Base-by-base conservation (phyloP, 1,139 yeast genomes). In the Suhomyces bolitotheri region DNA sequence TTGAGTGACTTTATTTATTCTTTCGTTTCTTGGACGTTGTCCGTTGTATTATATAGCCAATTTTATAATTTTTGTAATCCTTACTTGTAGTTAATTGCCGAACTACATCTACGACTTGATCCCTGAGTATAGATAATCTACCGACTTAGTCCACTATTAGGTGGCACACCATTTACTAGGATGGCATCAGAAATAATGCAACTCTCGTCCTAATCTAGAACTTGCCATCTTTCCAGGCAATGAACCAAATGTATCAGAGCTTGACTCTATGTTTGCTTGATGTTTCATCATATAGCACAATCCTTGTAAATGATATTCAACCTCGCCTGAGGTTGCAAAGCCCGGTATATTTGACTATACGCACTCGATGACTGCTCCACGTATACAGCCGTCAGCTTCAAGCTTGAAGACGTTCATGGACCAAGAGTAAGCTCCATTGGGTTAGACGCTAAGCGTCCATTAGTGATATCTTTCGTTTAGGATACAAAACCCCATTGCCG, bases 371-470 rank as follows among this genome's bases (percentile, higher is more conserved):
- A n/a, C 13, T 19, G 13, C 15, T 22, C 29, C 23, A 13, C 16
- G 16, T n/a, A 16, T 19, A 10, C 26, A 31, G 15, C 15, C 23
- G 24, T 22, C 33, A 33, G 38, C n/a, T 22, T 29, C 33, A 24
- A 27, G 37, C 37, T 31, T 37, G 37, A 26, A 46, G 75, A 66
- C 73, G 69, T 76, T 68, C 83, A 77, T 78, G 78, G 68, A 56
- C 62, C 78, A 71, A 79, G 82, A 82, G 82, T 84, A 82, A 84
- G 94, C 94, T 83, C 92, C 94, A 84, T 84, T 82, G 92, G 75
- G 94, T 83, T 82, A 71, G 67, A 60, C 58, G 48, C 47, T 33
- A 31, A 40, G 44, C 50, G 55, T 54, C 50, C 81, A 82, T 77
- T 80, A 81, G 88, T 76, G 78, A 84, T 83, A 76, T 78, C 94